Conservation (phyloP, 768 basidiomycete species). For the Scleroderma bovista region DNA sequence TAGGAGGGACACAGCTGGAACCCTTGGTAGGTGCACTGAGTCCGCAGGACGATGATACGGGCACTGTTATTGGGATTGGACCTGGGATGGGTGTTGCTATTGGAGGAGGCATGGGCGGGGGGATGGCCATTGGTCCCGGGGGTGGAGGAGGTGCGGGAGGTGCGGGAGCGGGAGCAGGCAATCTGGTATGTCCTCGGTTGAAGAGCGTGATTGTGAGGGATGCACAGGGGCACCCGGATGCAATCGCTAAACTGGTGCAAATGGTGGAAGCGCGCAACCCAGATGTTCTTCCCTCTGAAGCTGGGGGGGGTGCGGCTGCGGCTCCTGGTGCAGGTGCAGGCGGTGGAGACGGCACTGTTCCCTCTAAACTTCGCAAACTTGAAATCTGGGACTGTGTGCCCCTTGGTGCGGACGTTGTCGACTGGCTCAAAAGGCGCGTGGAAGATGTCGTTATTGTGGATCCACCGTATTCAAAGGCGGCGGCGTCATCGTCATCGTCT, state of each 20-base stretch:
- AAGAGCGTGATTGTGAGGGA: constrained; percentile 54
- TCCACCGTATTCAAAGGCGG: too few relatives aligned
- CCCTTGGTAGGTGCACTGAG: constrained; percentile 54
- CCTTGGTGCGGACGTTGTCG: constrained; percentile 63
- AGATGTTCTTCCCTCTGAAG: constrained; percentile 28
- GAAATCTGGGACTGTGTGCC: constrained; percentile 50
- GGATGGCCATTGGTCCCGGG: neutral
- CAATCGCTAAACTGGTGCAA: constrained; percentile 61
- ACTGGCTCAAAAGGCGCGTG: constrained; percentile 60
- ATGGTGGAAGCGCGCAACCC: constrained; percentile 73
- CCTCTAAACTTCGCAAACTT: neutral
- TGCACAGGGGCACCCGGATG: constrained; percentile 62
- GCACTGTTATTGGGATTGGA: neutral
- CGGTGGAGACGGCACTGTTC: neutral
- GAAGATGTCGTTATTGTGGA: constrained; percentile 60
- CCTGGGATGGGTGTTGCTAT: neutral
- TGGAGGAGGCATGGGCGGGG: neutral
- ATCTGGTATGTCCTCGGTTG: constrained; percentile 64
- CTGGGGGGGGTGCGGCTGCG: constrained; percentile 45
- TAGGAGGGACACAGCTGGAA: constrained; percentile 64
- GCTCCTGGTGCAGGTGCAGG: constrained; percentile 47
- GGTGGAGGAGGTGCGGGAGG: neutral
- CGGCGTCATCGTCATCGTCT: too few relatives aligned
- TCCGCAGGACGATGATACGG: constrained; percentile 52
- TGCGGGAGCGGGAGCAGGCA: constrained; percentile 17